These are phyloP conservation scores for Aspergillus diversus DNA, from an alignment of 495 filamentous ascomycete species.

Conservation along the genomic window DNA sequence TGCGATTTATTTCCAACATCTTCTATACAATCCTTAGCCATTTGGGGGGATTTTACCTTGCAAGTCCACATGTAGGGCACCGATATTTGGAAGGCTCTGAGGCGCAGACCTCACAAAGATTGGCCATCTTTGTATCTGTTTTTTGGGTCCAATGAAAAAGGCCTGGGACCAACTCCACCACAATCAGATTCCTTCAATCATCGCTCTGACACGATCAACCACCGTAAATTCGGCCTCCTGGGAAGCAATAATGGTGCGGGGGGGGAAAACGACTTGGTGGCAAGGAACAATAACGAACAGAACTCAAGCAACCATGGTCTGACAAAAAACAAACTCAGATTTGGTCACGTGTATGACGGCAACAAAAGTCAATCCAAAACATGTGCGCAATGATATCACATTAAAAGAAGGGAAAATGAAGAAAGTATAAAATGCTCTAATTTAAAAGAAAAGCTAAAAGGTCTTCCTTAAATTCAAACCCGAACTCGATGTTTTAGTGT, in stretches of 20 bases:
- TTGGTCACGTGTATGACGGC: background rate
- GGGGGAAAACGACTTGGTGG: background rate
- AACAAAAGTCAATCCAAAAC: no score
- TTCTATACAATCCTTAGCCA: background rate
- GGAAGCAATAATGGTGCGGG: background rate
- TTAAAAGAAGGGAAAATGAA: no score
- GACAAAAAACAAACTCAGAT: background rate
- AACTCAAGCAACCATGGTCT: background rate
- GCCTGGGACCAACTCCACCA: conserved; percentile 7
- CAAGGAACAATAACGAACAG: background rate
- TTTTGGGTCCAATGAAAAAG: background rate
- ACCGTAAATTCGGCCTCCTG: background rate
- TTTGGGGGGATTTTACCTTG: conserved; percentile 55
- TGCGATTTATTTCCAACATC: background rate
- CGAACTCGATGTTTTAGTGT: no score
- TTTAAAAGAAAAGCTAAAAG: background rate
- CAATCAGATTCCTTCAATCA: conserved; percentile 15
- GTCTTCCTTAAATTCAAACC: no score
- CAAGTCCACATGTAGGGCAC: conserved; percentile 63
- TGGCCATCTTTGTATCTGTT: conserved; percentile 31
- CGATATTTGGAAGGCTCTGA: conserved; percentile 63
- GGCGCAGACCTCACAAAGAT: conserved; percentile 61
- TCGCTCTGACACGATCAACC: conserved; percentile 14
- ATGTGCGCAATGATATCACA: no score
- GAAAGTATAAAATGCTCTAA: background rate